phyloP scores from a whole-genome alignment of 2,329 filamentous ascomycete species.

The Decorospora gaudefroyi region DNA sequence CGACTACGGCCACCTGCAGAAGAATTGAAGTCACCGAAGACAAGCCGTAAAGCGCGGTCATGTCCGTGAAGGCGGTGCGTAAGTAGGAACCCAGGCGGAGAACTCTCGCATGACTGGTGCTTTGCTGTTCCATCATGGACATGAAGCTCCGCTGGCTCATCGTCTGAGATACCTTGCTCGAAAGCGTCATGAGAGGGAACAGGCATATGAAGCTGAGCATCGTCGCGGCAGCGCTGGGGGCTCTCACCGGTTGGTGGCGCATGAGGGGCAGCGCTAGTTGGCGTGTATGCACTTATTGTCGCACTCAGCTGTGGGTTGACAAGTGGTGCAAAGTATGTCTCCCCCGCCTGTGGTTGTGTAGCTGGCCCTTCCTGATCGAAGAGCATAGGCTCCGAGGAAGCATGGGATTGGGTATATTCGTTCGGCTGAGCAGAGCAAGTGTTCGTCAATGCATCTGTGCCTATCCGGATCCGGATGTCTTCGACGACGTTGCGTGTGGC shows the following conservation, averaged over 20 bases:
- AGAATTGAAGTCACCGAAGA: conserved; percentile 20
- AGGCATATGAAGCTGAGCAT: neutral
- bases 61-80: conserved; percentile 21
- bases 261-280: neutral
- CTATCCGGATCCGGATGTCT: conserved; percentile 44
- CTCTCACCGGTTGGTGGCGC: conserved; percentile 7
- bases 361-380: conserved; percentile 37
- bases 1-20: conserved; percentile 7
- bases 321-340: conserved; percentile 3
- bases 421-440: conserved; percentile 21
- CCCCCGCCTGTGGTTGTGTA: conserved; percentile 8
- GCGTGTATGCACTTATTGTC: conserved; percentile 4
- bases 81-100: conserved; percentile 19
- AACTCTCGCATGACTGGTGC: conserved; percentile 2
- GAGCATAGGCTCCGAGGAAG: conserved; percentile 45
- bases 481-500: conserved; percentile 20
- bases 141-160: conserved; percentile 5
- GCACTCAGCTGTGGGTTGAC: conserved; percentile 6
- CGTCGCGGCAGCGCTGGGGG: neutral
- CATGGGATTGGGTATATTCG: conserved; percentile 14
- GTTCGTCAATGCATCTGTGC: conserved; percentile 42
- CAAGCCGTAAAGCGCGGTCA: conserved; percentile 25
- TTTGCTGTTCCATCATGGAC: neutral
- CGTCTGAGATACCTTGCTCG: conserved; percentile 5
- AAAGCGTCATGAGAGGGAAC: neutral